phyloP scores from a whole-genome alignment of 2,329 filamentous ascomycete genomes.

The Myotisia sp. region DNA sequence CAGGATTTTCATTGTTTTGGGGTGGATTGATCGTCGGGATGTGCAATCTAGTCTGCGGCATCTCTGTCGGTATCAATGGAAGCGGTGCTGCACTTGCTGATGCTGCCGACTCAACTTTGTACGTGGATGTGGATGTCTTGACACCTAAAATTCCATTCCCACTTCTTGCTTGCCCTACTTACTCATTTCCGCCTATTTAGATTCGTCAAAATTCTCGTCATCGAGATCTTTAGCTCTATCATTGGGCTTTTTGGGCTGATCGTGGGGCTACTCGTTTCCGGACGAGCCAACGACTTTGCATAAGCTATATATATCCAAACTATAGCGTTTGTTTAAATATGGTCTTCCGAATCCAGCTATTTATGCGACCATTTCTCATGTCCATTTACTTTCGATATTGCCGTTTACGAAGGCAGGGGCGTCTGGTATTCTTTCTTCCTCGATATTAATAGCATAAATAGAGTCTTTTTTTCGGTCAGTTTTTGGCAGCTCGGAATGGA shows the following conservation, averaged over 20 bases:
- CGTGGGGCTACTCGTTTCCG: constrained; percentile 74
- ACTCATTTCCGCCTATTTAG: constrained; percentile 31
- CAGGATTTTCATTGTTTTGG: constrained; percentile 93
- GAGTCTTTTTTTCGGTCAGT: constrained; percentile 13
- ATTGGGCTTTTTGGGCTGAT: constrained; percentile 93
- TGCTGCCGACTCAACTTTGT: constrained; percentile 83
- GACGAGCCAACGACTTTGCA: constrained; percentile 64
- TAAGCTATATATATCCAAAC: constrained; percentile 10
- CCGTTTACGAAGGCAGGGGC: constrained; percentile 16
- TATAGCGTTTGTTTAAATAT: no score
- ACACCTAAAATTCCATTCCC: no score
- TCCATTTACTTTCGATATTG: background rate
- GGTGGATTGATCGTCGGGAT: constrained; percentile 81
- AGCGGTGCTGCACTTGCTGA: constrained; percentile 92
- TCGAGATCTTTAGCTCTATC: constrained; percentile 98
- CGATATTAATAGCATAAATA: constrained; percentile 8
- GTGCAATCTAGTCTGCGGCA: constrained; percentile 91
- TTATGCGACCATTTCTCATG: background rate
- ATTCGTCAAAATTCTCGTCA: constrained; percentile 96
- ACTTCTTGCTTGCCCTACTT: background rate
- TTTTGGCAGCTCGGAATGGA: constrained; percentile 10
- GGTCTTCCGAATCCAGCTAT: no score
- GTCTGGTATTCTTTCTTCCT: constrained; percentile 2
- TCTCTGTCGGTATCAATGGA: constrained; percentile 95
- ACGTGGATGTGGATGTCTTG: constrained; percentile 38